These are phyloP conservation scores for Omphalea diandra DNA, from an alignment of 441 rosid species.

Conservation along the genomic window DNA sequence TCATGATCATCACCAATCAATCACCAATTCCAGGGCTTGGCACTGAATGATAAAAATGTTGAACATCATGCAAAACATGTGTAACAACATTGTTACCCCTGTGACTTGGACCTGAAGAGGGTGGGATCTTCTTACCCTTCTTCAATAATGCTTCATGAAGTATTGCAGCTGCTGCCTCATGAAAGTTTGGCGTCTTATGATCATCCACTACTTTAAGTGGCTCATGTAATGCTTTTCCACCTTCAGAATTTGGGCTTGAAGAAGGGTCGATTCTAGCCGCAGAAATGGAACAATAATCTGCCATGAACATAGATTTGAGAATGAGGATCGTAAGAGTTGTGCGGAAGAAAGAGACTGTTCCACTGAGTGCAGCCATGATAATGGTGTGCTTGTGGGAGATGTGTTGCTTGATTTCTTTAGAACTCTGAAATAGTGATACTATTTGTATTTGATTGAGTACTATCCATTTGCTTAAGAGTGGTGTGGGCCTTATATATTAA, in stretches of 20 bases:
- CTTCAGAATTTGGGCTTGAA: neutral
- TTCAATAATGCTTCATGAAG: neutral
- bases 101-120: conserved; percentile 17
- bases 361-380: too few relatives aligned
- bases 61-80: neutral
- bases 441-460: too few relatives aligned
- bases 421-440: too few relatives aligned
- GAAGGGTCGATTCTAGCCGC: conserved; percentile 7
- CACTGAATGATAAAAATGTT: neutral
- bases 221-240: neutral
- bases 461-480: too few relatives aligned
- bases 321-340: neutral
- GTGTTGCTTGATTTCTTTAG: too few relatives aligned
- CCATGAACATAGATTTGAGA: conserved; percentile 8
- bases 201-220: too few relatives aligned
- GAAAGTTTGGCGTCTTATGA: too few relatives aligned
- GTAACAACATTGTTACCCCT: conserved; percentile 1
- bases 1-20: neutral
- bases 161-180: too few relatives aligned
- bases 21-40: conserved; percentile 14
- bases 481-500: too few relatives aligned
- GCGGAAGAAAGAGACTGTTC: neutral
- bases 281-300: neutral
- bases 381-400: too few relatives aligned
- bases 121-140: neutral